Evolutionary conservation across 2,329 filamentous ascomycete genomes (phyloP).

Genomic region (Setomelanomma holmii): DNA sequence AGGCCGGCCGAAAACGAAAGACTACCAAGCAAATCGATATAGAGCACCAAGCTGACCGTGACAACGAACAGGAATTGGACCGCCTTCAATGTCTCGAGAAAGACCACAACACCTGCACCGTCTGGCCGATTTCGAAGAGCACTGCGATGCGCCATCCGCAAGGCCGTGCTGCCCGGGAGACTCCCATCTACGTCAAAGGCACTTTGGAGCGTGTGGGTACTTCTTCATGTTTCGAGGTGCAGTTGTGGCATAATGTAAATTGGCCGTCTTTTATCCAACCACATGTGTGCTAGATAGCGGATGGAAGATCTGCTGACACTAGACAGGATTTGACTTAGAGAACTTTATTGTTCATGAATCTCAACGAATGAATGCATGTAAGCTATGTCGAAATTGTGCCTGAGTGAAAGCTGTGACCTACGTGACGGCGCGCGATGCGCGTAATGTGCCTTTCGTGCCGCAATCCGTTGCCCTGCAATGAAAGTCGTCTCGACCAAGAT

Average conservation of each 20-base stretch:
- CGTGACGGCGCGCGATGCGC: too few species aligned
- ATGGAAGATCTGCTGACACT: background rate
- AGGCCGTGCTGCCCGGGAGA: background rate
- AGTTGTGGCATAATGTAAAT: background rate
- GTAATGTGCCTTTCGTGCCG: too few species aligned
- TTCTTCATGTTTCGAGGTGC: background rate
- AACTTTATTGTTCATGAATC: background rate
- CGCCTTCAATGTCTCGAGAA: background rate
- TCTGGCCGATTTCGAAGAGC: background rate
- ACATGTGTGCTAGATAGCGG: background rate
- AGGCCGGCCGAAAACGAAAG: too few species aligned
- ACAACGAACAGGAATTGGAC: background rate
- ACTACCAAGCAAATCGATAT: background rate
- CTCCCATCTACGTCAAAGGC: background rate
- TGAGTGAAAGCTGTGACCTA: background rate
- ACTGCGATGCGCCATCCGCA: background rate
- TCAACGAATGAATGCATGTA: too few species aligned
- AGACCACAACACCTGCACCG: background rate
- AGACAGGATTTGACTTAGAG: background rate
- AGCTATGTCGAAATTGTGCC: background rate
- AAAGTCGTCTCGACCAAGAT: too few species aligned
- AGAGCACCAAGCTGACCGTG: background rate
- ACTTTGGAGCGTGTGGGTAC: background rate
- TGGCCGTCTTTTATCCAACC: background rate
- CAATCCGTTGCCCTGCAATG: too few species aligned